phyloP scores from a whole-genome alignment of 805 yeast species.

The Hanseniaspora pseudoguilliermondii region DNA sequence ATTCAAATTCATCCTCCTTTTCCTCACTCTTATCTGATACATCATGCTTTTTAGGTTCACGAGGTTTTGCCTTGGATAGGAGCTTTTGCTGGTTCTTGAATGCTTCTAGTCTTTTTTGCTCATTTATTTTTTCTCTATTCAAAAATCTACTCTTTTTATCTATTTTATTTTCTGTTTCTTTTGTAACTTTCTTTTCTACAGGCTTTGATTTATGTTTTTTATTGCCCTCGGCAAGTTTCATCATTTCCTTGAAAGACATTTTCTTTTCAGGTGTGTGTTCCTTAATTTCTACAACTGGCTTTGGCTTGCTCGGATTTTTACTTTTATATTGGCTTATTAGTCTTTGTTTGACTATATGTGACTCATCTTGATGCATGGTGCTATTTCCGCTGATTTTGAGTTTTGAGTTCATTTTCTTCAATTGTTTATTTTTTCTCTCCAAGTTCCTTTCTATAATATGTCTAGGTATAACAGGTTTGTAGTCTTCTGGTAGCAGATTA shows the following conservation, averaged over 20 bases:
- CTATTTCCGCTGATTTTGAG: not conserved
- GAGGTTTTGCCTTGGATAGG: not conserved
- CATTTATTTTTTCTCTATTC: conserved; percentile 4
- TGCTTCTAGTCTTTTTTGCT: not conserved
- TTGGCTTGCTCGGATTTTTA: conserved; percentile 11
- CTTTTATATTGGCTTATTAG: not conserved
- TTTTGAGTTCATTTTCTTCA: conserved; percentile 31
- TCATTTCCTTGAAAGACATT: conserved; percentile 41
- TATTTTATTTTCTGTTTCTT: not conserved
- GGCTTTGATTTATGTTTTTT: conserved; percentile 12
- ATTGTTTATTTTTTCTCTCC: conserved; percentile 48
- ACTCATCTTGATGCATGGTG: conserved; percentile 1
- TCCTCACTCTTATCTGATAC: not conserved
- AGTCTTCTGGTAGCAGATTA: conserved; percentile 22
- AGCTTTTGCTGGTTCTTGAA: not conserved
- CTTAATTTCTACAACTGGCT: not conserved
- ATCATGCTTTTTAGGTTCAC: not conserved
- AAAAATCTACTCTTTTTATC: conserved; percentile 6
- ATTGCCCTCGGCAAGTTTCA: conserved; percentile 43
- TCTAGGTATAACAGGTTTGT: conserved; percentile 20
- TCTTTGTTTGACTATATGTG: conserved; percentile 5
- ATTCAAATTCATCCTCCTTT: conserved; percentile 42
- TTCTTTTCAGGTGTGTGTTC: conserved; percentile 29
- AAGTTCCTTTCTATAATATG: conserved; percentile 36
- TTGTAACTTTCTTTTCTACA: not conserved